Evolutionary conservation across 805 yeast species (phyloP), one percentile per base, ranked within the genome.

Genomic region (Starmerella apicola): DNA sequence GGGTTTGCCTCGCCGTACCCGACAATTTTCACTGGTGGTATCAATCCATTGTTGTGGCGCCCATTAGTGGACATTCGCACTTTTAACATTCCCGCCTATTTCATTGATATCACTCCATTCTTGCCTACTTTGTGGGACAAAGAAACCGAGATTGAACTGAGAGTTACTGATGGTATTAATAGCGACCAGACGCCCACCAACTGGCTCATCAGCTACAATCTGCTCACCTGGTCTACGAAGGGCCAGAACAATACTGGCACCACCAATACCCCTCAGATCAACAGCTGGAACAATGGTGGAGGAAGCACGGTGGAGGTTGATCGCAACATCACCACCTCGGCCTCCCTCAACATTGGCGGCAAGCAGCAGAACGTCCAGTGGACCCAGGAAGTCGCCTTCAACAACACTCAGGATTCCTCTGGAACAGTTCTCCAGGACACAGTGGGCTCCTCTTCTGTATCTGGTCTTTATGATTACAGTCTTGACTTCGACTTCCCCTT

Each of bases 21-120:
- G 1, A 72, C 76, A 6, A 69, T 84, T 13, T 84, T 68, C 60
- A 75, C 94, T 1, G 94, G 94, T 5, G 94, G 94, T 2, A 60
- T 76, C 26, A 71, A 85, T 1, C 94, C 95, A 1, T 67, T 78
- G 3, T 61, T 83, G 34, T 84, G 95, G 95, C 67, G 70, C 36
- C 83, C 93, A 3, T 72, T 81, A 45, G 94, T 83, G 6, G 76
- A 82, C 2, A 67, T 71, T 16, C 70, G 74, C 43, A 78, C 94
- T 0, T 81, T 76, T 59, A 93, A 84, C 56, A 62, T 83, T 23
- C 75, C 74, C 15, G 68, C 78, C n/a, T 64, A 78, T 47, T 77
- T 75, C 41, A 55, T 84, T 34, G 94, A 84, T 47, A 51, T 84
- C 35, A 71, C 88, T 9, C 74, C 81, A 0, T 66, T 76, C 45